A percentile compares a stretch with the other conserved stretches of the same genome.
Conservation (phyloP, 202 grass and related monocot species). For the Setaria italica region DNA sequence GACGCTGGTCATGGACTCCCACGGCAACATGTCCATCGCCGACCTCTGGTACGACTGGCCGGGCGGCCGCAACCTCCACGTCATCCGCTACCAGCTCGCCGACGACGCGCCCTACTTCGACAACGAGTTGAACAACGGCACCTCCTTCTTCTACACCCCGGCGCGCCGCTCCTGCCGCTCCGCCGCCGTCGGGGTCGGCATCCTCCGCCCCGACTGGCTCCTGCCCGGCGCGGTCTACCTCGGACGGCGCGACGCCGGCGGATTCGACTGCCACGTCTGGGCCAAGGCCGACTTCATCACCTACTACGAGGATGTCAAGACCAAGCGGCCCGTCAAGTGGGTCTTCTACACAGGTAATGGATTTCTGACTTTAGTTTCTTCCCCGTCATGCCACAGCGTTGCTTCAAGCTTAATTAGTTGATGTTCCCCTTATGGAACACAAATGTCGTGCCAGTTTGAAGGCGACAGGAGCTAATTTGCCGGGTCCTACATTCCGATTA, state of each 20-base stretch:
- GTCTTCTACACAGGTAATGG: conserved; percentile 63
- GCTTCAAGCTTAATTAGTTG: neutral
- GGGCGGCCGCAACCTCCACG: conserved; percentile 69
- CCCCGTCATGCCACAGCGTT: neutral
- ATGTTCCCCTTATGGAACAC: neutral
- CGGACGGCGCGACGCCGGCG: conserved; percentile 42
- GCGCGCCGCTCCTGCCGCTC: conserved; percentile 54
- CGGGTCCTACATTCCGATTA: neutral
- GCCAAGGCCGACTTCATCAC: conserved; percentile 78
- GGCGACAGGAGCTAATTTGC: neutral
- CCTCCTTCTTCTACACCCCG: conserved; percentile 72
- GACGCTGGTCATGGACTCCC: conserved; percentile 52
- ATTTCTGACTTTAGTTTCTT: neutral
- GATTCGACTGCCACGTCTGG: conserved; percentile 72
- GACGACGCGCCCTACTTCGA: conserved; percentile 54
- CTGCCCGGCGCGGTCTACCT: conserved; percentile 53
- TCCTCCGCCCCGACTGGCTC: conserved; percentile 72
- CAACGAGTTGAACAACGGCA: conserved; percentile 83
- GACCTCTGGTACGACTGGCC: conserved; percentile 95
- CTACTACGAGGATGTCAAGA: conserved; percentile 74
- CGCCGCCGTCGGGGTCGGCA: conserved; percentile 50
- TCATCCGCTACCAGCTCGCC: conserved; percentile 65
- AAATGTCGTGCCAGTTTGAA: neutral
- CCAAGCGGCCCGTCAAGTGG: conserved; percentile 72
- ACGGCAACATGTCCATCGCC: conserved; percentile 45